phyloP scores from a whole-genome alignment of 2,329 filamentous ascomycete genomes.

The Coniella lustricola region DNA sequence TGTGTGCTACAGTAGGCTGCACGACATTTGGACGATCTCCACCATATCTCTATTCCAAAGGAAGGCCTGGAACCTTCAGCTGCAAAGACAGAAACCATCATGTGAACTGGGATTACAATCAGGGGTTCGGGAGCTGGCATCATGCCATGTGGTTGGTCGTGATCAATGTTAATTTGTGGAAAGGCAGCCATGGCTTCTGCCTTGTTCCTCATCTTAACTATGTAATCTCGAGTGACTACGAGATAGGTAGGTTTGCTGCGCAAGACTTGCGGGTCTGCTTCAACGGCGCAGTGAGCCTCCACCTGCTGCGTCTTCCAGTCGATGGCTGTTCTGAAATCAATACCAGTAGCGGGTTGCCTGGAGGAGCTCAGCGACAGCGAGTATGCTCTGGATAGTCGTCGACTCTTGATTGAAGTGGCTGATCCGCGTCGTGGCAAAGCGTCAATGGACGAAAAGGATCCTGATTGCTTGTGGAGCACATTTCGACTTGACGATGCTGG shows the following conservation, averaged over 20 bases:
- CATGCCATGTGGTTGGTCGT: constrained; percentile 21
- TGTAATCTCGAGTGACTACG: constrained; percentile 42
- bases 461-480: constrained; percentile 11
- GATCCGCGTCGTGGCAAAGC: constrained; percentile 24
- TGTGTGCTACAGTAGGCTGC: constrained; percentile 40
- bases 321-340: constrained; percentile 24
- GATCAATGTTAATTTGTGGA: constrained; percentile 31
- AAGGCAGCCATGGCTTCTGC: constrained; percentile 42
- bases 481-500: constrained; percentile 6
- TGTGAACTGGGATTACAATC: constrained; percentile 41
- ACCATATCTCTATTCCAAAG: constrained; percentile 51
- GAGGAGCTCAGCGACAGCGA: constrained; percentile 14
- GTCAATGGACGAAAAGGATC: constrained; percentile 20
- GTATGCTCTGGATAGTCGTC: constrained; percentile 20
- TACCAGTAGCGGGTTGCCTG: constrained; percentile 21
- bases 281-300: constrained; percentile 37
- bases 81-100: constrained; percentile 45
- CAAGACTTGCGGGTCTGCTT: constrained; percentile 39
- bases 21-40: constrained; percentile 38
- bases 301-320: constrained; percentile 27
- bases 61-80: constrained; percentile 43
- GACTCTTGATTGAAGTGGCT: constrained; percentile 23
- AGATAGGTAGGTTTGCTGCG: constrained; percentile 43
- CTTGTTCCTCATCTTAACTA: constrained; percentile 43
- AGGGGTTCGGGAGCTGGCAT: constrained; percentile 24